Conservation (phyloP, 306 rosid genomes). For the Casuarina cunninghamiana region DNA sequence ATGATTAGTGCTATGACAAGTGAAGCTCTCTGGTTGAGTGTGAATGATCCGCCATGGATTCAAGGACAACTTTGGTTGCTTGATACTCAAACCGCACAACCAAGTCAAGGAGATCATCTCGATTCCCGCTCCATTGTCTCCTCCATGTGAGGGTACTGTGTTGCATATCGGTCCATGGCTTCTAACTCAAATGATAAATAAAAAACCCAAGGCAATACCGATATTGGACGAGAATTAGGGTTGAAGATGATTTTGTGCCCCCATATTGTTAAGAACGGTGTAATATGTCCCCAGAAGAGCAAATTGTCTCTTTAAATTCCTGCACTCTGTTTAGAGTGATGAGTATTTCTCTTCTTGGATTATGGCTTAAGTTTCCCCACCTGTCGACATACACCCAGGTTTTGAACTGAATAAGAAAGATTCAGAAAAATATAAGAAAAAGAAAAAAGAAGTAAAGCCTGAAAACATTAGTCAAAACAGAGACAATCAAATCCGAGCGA, state of each 20-base stretch:
- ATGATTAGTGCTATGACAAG: constrained; percentile 86
- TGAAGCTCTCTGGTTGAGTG: constrained; percentile 63
- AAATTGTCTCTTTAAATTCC: neutral
- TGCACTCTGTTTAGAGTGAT: neutral
- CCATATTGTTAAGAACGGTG: no score
- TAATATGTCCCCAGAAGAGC: no score
- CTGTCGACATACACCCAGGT: neutral
- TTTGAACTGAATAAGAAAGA: neutral
- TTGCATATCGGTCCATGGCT: constrained; percentile 33
- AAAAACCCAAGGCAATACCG: no score
- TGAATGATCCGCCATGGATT: constrained; percentile 83
- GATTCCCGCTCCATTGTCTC: constrained; percentile 36
- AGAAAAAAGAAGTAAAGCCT: neutral
- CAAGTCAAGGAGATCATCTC: constrained; percentile 17
- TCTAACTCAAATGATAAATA: neutral
- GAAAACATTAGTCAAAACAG: neutral
- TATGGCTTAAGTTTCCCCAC: neutral
- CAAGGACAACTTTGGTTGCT: constrained; percentile 61
- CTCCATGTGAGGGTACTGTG: constrained; percentile 45
- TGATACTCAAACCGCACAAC: constrained; percentile 40
- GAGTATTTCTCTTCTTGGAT: neutral
- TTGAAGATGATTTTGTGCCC: no score
- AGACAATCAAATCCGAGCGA: neutral
- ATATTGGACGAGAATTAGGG: no score
- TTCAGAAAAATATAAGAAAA: neutral